Percentiles rank a stretch among this genome's conserved stretches.
phyloP scores from a whole-genome alignment of 352 stramenopile genomes.

The Elongisporangium prolatum region DNA sequence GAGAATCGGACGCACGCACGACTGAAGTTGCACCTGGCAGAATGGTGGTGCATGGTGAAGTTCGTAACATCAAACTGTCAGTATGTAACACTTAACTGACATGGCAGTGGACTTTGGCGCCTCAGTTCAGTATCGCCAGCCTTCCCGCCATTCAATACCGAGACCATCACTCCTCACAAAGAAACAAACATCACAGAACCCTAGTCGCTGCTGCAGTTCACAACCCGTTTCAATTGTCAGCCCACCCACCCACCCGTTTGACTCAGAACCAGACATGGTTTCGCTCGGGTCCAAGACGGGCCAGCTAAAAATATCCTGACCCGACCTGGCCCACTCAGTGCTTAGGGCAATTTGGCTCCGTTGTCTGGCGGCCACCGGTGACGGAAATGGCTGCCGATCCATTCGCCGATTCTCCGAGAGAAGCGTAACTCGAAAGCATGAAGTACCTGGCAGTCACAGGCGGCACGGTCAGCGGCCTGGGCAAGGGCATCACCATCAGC shows the following conservation, averaged over 20 bases:
- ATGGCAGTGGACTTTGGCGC: background rate
- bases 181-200: background rate
- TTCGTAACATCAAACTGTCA: background rate
- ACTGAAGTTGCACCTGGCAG: background rate
- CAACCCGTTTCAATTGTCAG: background rate
- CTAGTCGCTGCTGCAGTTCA: background rate
- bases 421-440: slow-evolving; percentile 43
- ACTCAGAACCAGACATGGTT: background rate
- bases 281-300: background rate
- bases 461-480: slow-evolving; percentile 97
- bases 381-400: background rate
- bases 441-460: slow-evolving; percentile 99
- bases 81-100: background rate
- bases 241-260: background rate
- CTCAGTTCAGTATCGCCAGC: background rate
- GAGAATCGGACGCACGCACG: background rate
- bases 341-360: background rate
- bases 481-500: slow-evolving; percentile 99
- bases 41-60: background rate
- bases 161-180: background rate
- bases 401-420: background rate
- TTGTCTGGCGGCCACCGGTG: background rate
- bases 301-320: background rate
- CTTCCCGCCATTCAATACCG: background rate
- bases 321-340: background rate